Evolutionary conservation across 805 yeast species (phyloP).

Genomic region (Sugiyamaella mastotermitis): DNA sequence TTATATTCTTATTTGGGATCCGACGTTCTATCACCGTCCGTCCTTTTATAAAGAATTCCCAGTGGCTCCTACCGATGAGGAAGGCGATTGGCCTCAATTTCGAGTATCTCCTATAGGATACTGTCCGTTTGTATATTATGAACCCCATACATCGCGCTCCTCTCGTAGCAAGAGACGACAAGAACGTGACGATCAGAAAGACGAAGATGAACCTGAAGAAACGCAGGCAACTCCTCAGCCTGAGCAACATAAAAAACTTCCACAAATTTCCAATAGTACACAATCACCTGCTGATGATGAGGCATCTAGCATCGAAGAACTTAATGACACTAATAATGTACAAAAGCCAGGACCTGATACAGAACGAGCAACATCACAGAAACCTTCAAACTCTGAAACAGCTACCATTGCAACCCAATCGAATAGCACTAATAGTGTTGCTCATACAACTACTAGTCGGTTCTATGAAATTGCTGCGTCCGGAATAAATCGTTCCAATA

Average conservation of each 20-base stretch:
- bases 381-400: neutral
- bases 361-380: neutral
- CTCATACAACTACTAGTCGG: slow-evolving; percentile 9
- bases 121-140: slow-evolving; percentile 59
- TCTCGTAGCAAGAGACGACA: neutral
- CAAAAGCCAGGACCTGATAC: neutral
- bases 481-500: slow-evolving; percentile 45
- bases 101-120: slow-evolving; percentile 63
- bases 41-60: slow-evolving; percentile 78
- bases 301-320: slow-evolving; percentile 49
- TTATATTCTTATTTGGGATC: slow-evolving; percentile 74
- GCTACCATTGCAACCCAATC: neutral
- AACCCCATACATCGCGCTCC: neutral
- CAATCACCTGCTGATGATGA: slow-evolving; percentile 15
- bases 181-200: neutral
- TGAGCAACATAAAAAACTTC: too few species aligned
- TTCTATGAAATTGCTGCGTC: slow-evolving; percentile 57
- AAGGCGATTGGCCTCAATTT: slow-evolving; percentile 54
- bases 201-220: slow-evolving; percentile 1
- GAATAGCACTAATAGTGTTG: slow-evolving; percentile 2
- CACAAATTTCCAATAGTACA: too few species aligned
- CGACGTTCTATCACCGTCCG: slow-evolving; percentile 72
- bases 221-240: too few species aligned
- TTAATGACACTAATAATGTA: neutral
- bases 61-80: slow-evolving; percentile 29